Base-by-base conservation (phyloP, 2,329 filamentous ascomycete species). In the Arthrobotrys conoides region DNA sequence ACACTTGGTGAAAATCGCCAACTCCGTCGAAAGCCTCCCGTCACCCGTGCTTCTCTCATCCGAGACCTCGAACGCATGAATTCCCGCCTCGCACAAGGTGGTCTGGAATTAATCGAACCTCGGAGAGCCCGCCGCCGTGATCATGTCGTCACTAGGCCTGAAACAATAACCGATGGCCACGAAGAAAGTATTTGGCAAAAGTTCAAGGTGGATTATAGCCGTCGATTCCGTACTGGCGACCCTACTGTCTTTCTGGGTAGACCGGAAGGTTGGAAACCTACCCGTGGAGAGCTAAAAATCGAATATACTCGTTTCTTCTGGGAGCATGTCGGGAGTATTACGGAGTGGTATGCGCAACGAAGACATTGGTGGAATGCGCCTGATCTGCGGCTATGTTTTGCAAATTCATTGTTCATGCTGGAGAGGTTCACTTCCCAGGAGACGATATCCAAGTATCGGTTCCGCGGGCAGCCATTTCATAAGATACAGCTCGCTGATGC, bases 171-270 rank as follows among this genome's bases (percentile, higher is more conserved):
- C 6, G 36, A n/a, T 1, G 73, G 61, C 9, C 49, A 71, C 24
- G 27, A 67, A 27, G 24, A 59, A 41, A 77, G 73, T 44, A 71
- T 77, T 16, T 77, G 67, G 67, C 53, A 61, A 41, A 77, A 59
- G 46, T 77, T 77, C 53, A 77, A 68, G n/a, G 22, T 20, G 0
- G 57, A 77, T 20, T 77, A 71, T 16, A 55, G 66, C 22, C 57
- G 44, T 8, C 38, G 73, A 18, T 77, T 71, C 24, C 59, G 68
- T 16, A 53, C 51, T 3, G 67, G 73, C 18, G 73, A 77, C 18
- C 73, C 59, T n/a, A 65, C 46, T n/a, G 36, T 77, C 27, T 69
- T 77, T 33, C 20, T 71, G 20, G 73, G 73, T 6, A 69, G 73
- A 22, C 14, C 51, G 44, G 38, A 41, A 6, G 20, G 44, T 38